Percentiles rank a stretch among this genome's conserved stretches.
Evolutionary conservation across 345 rosid genomes (phyloP).

Genomic region (Ceriops decandra): DNA sequence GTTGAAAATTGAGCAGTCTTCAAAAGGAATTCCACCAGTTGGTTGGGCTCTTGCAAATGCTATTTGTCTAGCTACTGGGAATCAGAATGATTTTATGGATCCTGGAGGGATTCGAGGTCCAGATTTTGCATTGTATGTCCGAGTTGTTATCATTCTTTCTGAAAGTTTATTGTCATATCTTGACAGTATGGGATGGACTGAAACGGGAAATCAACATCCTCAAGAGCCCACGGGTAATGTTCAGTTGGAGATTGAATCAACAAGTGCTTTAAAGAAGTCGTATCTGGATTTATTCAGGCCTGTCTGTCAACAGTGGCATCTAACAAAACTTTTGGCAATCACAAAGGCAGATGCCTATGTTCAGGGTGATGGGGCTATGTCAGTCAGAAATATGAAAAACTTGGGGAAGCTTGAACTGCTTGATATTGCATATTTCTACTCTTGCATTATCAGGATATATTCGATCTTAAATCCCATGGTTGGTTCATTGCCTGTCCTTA

Average conservation of each 20-base stretch:
- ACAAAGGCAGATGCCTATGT: slow-evolving; percentile 35
- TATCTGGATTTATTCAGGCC: slow-evolving; percentile 64
- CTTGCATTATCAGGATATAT: slow-evolving; percentile 76
- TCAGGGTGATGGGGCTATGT: slow-evolving; percentile 25
- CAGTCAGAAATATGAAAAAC: slow-evolving; percentile 26
- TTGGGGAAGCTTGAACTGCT: slow-evolving; percentile 48
- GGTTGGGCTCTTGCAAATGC: slow-evolving; percentile 92
- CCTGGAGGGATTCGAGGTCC: slow-evolving; percentile 42
- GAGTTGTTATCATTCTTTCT: slow-evolving; percentile 55
- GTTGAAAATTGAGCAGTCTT: slow-evolving; percentile 32
- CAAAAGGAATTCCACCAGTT: slow-evolving; percentile 55
- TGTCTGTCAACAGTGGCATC: slow-evolving; percentile 91
- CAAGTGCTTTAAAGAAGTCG: slow-evolving; percentile 37
- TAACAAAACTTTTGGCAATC: slow-evolving; percentile 59
- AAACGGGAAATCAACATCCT: slow-evolving; percentile 43
- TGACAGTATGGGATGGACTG: slow-evolving; percentile 41
- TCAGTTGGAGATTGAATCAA: slow-evolving; percentile 27
- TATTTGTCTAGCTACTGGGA: slow-evolving; percentile 58
- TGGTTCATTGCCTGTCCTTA: slow-evolving; percentile 81
- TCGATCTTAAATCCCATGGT: slow-evolving; percentile 49
- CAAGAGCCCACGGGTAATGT: slow-evolving; percentile 16
- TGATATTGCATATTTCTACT: slow-evolving; percentile 74
- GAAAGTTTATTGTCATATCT: slow-evolving; percentile 54
- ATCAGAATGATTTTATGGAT: slow-evolving; percentile 57
- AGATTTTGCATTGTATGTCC: slow-evolving; percentile 63